Conservation (phyloP, 164 flowering plant species). For the Chimonanthus praecox region DNA sequence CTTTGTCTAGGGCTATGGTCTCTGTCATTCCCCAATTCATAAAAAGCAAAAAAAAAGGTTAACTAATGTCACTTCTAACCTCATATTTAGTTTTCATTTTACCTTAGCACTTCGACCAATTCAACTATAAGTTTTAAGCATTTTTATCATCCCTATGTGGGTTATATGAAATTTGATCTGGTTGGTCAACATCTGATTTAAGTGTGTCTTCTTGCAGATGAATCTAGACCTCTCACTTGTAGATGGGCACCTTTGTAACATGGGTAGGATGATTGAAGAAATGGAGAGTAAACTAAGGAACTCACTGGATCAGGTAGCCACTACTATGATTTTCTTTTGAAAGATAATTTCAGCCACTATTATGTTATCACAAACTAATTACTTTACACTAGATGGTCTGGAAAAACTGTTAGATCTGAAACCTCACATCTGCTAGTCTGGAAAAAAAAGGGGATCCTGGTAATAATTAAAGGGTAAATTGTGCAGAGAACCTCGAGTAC, state of each 20-base stretch:
- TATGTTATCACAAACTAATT: not conserved
- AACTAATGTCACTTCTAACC: too few relatives aligned
- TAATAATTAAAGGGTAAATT: not conserved
- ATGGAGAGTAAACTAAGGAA: conserved; percentile 66
- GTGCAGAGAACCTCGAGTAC: not conserved
- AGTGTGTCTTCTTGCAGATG: conserved; percentile 48
- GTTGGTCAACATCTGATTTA: not conserved
- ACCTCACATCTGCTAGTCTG: not conserved
- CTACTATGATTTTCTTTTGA: not conserved
- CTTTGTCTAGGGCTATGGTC: too few relatives aligned
- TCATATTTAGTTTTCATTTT: too few relatives aligned
- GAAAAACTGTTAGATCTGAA: too few relatives aligned
- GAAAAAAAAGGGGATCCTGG: not conserved
- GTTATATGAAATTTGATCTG: not conserved
- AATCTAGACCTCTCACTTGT: conserved; percentile 61
- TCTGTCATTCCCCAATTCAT: too few relatives aligned
- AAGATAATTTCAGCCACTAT: too few relatives aligned
- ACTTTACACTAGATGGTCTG: not conserved
- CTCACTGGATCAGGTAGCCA: not conserved
- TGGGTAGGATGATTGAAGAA: conserved; percentile 99
- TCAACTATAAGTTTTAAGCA: too few relatives aligned
- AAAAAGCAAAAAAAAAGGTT: too few relatives aligned
- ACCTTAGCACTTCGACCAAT: too few relatives aligned
- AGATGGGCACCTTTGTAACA: conserved; percentile 95
- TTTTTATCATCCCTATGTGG: too few relatives aligned